phyloP scores from a whole-genome alignment of 257 asterid genomes.

The Ehretia macrophylla region DNA sequence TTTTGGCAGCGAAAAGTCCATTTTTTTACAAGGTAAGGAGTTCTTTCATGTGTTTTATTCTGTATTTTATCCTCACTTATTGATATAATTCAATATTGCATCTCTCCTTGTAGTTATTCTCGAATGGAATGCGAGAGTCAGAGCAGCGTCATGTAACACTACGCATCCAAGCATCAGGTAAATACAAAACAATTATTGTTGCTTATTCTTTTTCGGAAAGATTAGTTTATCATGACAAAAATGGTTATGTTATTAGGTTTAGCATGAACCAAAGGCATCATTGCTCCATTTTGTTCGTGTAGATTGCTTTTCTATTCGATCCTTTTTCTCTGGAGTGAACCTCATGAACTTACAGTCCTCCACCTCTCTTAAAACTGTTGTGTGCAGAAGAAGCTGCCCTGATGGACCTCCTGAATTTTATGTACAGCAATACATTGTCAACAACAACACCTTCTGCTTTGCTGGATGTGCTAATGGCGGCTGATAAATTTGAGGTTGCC shows the following conservation, averaged over 20 bases:
- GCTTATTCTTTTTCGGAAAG: background rate
- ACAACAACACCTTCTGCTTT: conserved; percentile 55
- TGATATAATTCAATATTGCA: conserved; percentile 5
- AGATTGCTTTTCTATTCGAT: background rate
- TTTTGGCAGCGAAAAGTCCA: conserved; percentile 83
- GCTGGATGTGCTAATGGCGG: conserved; percentile 83
- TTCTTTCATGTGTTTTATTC: conserved; percentile 2
- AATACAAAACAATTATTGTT: conserved; percentile 11
- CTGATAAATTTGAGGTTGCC: conserved; percentile 81
- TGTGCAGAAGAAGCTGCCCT: conserved; percentile 85
- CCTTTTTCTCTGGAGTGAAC: background rate
- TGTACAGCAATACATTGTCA: conserved; percentile 66
- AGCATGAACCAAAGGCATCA: too few species aligned
- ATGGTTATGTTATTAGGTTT: too few species aligned
- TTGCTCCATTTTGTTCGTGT: background rate
- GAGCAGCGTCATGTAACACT: conserved; percentile 57
- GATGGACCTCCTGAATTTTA: conserved; percentile 77
- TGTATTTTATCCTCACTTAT: conserved; percentile 6
- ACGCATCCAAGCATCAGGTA: conserved; percentile 68
- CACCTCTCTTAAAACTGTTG: conserved; percentile 5
- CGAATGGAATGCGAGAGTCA: conserved; percentile 63
- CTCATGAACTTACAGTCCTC: background rate
- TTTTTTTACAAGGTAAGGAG: conserved; percentile 60
- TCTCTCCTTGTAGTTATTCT: conserved; percentile 52
- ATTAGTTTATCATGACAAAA: background rate